Percentiles rank a stretch among this genome's conserved stretches.
These are phyloP conservation scores for Globisporangium okanoganense DNA, from an alignment of 352 stramenopile genomes.

Conservation along the genomic window DNA sequence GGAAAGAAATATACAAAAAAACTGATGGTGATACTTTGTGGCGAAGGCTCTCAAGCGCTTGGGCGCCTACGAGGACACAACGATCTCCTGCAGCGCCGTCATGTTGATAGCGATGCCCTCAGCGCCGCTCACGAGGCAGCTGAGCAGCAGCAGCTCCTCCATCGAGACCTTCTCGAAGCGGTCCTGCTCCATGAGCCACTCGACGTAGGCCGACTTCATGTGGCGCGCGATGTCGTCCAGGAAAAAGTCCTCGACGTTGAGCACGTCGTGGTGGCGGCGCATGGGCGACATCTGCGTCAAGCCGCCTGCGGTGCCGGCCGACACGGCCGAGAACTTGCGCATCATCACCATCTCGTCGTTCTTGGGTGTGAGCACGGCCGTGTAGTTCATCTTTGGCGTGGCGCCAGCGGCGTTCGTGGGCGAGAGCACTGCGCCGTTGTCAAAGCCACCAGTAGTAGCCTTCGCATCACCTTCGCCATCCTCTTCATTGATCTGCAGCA, in stretches of 20 bases:
- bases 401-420: not conserved
- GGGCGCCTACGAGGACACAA: conserved; percentile 10
- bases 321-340: conserved; percentile 9
- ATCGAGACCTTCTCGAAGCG: conserved; percentile 46
- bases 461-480: not conserved
- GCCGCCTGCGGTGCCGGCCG: not conserved
- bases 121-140: conserved; percentile 43
- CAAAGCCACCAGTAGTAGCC: not conserved
- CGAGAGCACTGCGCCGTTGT: not conserved
- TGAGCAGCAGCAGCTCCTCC: conserved; percentile 51
- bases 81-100: conserved; percentile 15
- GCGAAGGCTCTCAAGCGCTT: not conserved
- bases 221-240: conserved; percentile 30
- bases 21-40: not conserved
- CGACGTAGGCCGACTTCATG: conserved; percentile 44
- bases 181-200: conserved; percentile 44
- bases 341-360: conserved; percentile 10
- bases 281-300: conserved; percentile 23
- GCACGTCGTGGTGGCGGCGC: conserved; percentile 35
- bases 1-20: not conserved
- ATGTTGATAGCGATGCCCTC: conserved; percentile 36
- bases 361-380: conserved; percentile 8
- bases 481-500: conserved; percentile 3
- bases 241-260: conserved; percentile 40
- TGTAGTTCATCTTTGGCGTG: conserved; percentile 9